Percentiles rank a stretch among this genome's conserved stretches.
These are phyloP conservation scores for Entophlyctis luteolus DNA, from an alignment of 192 early-diverging fungal genomes.

Conservation along the genomic window DNA sequence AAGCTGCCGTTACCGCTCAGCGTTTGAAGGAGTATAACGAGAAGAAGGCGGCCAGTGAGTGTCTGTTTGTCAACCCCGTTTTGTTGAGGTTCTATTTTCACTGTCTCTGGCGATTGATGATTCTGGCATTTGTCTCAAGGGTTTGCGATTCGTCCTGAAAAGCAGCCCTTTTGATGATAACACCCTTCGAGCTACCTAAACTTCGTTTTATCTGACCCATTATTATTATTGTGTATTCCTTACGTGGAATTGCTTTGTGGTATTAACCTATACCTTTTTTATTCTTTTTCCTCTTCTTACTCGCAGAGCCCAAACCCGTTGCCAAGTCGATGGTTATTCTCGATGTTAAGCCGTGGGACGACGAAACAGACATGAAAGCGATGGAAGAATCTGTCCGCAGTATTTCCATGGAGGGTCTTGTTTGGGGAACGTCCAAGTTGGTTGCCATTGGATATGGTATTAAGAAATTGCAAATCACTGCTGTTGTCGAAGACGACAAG, in stretches of 20 bases:
- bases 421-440: conserved; percentile 78
- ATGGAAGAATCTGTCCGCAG: conserved; percentile 68
- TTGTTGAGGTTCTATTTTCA: neutral
- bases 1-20: conserved; percentile 80
- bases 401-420: conserved; percentile 82
- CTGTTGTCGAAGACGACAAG: conserved; percentile 91
- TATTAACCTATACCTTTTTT: neutral
- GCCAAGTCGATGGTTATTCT: conserved; percentile 91
- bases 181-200: conserved; percentile 34
- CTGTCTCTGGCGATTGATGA: conserved; percentile 18
- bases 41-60: conserved; percentile 76
- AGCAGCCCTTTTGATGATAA: neutral
- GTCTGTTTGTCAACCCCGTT: neutral
- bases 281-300: conserved; percentile 1
- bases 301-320: conserved; percentile 63
- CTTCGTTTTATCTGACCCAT: conserved; percentile 24
- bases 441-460: conserved; percentile 90
- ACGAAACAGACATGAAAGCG: conserved; percentile 81
- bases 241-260: too few species aligned
- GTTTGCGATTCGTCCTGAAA: conserved; percentile 21
- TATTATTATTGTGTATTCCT: too few species aligned
- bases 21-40: conserved; percentile 85
- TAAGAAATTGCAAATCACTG: conserved; percentile 92
- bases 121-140: conserved; percentile 35
- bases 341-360: conserved; percentile 98